Base-by-base conservation (phyloP, 371 early-diverging fungal species). In the Syncephalis fuscata region DNA sequence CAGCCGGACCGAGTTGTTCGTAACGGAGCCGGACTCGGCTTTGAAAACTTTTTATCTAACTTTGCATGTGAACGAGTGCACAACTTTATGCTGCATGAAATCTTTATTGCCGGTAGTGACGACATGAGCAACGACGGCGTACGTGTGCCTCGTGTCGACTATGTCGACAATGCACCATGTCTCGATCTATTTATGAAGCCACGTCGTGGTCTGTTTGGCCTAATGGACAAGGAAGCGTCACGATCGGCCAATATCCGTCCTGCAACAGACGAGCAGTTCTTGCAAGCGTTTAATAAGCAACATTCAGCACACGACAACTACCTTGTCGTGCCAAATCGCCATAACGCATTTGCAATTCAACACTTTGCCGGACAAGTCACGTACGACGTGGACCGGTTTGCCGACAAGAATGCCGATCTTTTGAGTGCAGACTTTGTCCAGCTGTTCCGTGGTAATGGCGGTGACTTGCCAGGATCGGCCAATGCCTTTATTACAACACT, bases 61-160 rank as follows among this genome's bases (percentile, higher is more conserved):
- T 93, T 82, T 60, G 74, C 81, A 15, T 78, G 79, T 45, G 92
- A 90, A 60, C 68, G 80, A n/a, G 60, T 89, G n/a, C 74, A 72
- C 38, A 70, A 74, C 42, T 86, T 87, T 55, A 63, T 79, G 53
- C 62, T 74, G 50, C 69, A 78, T 51, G 53, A 57, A n/a, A 57
- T 64, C 15, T 68, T 68, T 37, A 63, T 62, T 16, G 49, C 57
- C 19, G 21, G 47, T 21, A 51, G 54, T 22, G 57, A 57, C 15
- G 58, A 55, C 41, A 53, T 41, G 37, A 19, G 5, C 21, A 27
- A 11, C n/a, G 51, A 57, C 24, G 48, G 49, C 11, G 47, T 53
- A 16, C 60, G 65, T 0, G 50, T 76, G 4, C 77, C 76, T 15
- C 51, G 62, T 1, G 65, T 72, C 25, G 56, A 63, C 16, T 70